phyloP scores from a whole-genome alignment of 257 asterid species.

The Solanum piurae region DNA sequence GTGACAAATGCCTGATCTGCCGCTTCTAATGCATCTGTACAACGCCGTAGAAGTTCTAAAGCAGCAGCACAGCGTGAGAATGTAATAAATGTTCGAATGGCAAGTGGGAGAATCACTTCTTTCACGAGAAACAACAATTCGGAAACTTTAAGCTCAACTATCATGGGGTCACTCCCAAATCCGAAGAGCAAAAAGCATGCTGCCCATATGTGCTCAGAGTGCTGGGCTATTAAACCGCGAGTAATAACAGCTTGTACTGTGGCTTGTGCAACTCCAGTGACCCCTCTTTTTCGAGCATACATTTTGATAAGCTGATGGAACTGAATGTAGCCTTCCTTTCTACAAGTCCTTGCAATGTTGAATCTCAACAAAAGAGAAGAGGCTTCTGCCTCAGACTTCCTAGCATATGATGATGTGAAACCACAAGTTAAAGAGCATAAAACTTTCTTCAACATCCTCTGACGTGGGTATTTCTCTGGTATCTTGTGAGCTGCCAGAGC shows the following conservation, averaged over 20 bases:
- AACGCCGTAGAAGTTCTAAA: constrained; percentile 62
- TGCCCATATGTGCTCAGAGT: constrained; percentile 76
- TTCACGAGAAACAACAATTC: constrained; percentile 54
- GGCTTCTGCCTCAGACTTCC: constrained; percentile 63
- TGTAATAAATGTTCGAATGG: constrained; percentile 48
- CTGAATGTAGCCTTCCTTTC: constrained; percentile 49
- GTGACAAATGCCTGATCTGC: constrained; percentile 68
- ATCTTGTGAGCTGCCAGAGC: constrained; percentile 69
- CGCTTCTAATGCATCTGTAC: constrained; percentile 73
- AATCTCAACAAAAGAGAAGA: constrained; percentile 50
- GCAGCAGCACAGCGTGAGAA: constrained; percentile 68
- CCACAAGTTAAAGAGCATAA: constrained; percentile 59
- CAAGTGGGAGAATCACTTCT: constrained; percentile 59
- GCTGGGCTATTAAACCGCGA: constrained; percentile 28
- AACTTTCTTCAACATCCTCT: constrained; percentile 48
- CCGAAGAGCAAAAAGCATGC: constrained; percentile 65
- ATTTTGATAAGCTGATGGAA: constrained; percentile 39
- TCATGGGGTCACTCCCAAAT: constrained; percentile 54
- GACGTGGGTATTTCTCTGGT: constrained; percentile 62
- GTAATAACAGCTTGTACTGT: constrained; percentile 52
- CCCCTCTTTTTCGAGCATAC: constrained; percentile 52
- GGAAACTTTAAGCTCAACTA: constrained; percentile 51
- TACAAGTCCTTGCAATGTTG: constrained; percentile 42
- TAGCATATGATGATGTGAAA: constrained; percentile 50
- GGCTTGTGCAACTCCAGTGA: constrained; percentile 47